phyloP scores from a whole-genome alignment of 495 filamentous ascomycete species.

The Hyaloscypha hepaticicola region DNA sequence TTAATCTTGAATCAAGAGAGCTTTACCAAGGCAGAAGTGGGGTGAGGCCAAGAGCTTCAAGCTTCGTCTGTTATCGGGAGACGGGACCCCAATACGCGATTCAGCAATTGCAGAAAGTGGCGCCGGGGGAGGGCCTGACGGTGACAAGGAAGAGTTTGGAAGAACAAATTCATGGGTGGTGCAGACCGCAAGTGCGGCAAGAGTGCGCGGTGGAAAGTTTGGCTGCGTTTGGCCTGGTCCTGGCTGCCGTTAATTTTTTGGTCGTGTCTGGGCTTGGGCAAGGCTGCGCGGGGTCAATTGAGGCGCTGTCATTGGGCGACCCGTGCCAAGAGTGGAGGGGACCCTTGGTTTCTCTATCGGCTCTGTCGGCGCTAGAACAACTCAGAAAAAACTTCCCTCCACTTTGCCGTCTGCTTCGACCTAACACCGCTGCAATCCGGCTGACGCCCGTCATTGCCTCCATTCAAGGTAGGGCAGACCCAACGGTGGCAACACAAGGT shows the following conservation, averaged over 20 bases:
- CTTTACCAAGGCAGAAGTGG: neutral
- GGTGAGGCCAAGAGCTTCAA: neutral
- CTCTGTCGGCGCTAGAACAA: neutral
- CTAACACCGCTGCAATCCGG: neutral
- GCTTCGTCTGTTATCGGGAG: neutral
- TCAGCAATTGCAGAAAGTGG: slow-evolving; percentile 5
- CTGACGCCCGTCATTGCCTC: neutral
- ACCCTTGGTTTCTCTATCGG: neutral
- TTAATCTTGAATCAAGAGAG: slow-evolving; percentile 18
- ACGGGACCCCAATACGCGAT: slow-evolving; percentile 17
- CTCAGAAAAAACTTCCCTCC: slow-evolving; percentile 11
- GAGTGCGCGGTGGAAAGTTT: slow-evolving; percentile 1
- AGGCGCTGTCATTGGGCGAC: neutral
- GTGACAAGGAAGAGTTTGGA: slow-evolving; percentile 20
- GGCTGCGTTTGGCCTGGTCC: slow-evolving; percentile 2
- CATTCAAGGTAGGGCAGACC: neutral
- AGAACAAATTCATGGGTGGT: neutral
- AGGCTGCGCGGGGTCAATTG: neutral
- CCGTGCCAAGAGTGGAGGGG: neutral
- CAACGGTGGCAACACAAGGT: neutral
- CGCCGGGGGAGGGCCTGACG: slow-evolving; percentile 5
- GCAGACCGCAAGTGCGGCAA: slow-evolving; percentile 4
- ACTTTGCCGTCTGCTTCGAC: neutral
- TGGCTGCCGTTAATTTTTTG: neutral
- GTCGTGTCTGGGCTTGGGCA: neutral